phyloP scores from a whole-genome alignment of 495 filamentous ascomycete genomes.

The Zalerion maritima region DNA sequence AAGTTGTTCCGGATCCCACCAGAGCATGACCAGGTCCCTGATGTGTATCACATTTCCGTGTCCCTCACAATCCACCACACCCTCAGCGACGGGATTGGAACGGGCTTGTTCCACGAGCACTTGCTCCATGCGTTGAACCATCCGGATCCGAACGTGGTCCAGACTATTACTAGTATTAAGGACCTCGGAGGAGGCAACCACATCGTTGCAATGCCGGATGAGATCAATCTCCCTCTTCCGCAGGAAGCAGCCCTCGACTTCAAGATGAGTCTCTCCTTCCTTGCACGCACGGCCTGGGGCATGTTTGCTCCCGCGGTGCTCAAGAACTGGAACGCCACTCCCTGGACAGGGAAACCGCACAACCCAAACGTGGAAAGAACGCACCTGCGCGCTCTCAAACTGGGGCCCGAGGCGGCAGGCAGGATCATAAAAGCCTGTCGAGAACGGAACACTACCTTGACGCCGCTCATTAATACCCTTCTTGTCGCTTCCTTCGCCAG shows the following conservation, averaged over 20 bases:
- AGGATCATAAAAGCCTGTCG: constrained; percentile 14
- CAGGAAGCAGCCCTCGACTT: constrained; percentile 15
- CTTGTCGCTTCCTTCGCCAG: constrained; percentile 11
- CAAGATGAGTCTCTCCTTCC: constrained; percentile 12
- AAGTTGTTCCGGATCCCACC: constrained; percentile 9
- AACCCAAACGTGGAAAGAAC: constrained; percentile 8
- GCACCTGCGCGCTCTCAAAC: constrained; percentile 13
- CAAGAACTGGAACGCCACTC: constrained; percentile 2
- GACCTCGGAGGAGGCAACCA: too few species aligned
- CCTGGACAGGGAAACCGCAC: constrained; percentile 18
- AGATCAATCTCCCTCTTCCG: constrained; percentile 5
- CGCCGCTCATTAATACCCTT: constrained; percentile 19
- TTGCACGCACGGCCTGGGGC: constrained; percentile 11
- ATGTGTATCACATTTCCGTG: constrained; percentile 9
- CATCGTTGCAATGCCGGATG: constrained; percentile 7
- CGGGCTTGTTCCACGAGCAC: constrained; percentile 17
- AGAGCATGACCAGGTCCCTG: not conserved
- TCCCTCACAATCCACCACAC: constrained; percentile 21
- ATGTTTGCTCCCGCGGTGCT: constrained; percentile 10
- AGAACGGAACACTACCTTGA: constrained; percentile 16
- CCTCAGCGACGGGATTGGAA: constrained; percentile 20
- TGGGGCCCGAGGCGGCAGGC: constrained; percentile 7
- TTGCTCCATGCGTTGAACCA: constrained; percentile 14
- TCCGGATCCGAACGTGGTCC: not conserved
- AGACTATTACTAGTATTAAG: too few species aligned